phyloP scores from a whole-genome alignment of 805 yeast genomes.

The Teunomyces gatunensis region DNA sequence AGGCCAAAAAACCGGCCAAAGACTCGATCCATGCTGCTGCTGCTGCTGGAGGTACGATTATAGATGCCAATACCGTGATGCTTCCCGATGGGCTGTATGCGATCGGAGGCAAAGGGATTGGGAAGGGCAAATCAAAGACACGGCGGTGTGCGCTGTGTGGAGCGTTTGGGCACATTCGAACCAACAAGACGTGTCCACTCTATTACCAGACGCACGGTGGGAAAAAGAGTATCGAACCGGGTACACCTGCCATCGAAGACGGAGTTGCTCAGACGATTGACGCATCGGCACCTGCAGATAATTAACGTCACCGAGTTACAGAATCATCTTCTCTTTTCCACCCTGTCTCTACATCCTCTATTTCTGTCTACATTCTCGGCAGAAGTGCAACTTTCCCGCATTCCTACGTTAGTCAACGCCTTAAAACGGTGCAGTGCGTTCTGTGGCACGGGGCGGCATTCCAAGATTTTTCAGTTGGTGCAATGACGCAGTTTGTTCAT shows the following conservation, averaged over 20 bases:
- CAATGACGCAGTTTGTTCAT: too few species aligned
- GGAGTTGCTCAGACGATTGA: neutral
- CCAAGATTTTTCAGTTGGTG: too few species aligned
- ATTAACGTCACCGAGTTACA: too few species aligned
- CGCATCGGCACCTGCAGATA: neutral
- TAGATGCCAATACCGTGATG: conserved; percentile 43
- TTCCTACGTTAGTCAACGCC: too few species aligned
- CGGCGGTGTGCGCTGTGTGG: conserved; percentile 95
- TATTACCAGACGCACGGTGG: conserved; percentile 45
- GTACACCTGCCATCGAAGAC: conserved; percentile 17
- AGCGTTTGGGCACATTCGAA: conserved; percentile 89
- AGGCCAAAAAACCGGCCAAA: conserved; percentile 30
- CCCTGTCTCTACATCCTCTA: too few species aligned
- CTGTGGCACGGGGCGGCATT: too few species aligned
- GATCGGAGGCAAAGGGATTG: conserved; percentile 64
- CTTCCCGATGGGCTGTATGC: conserved; percentile 45
- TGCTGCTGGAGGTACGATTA: conserved; percentile 42
- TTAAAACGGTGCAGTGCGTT: too few species aligned
- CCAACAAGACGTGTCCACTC: conserved; percentile 87
- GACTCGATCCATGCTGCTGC: conserved; percentile 39
- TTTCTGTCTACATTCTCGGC: too few species aligned
- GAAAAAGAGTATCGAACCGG: neutral
- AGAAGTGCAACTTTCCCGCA: too few species aligned
- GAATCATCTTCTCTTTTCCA: too few species aligned
- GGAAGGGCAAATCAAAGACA: conserved; percentile 68